Base-by-base conservation (phyloP, 2,329 filamentous ascomycete genomes). In the Fusarium globosum region DNA sequence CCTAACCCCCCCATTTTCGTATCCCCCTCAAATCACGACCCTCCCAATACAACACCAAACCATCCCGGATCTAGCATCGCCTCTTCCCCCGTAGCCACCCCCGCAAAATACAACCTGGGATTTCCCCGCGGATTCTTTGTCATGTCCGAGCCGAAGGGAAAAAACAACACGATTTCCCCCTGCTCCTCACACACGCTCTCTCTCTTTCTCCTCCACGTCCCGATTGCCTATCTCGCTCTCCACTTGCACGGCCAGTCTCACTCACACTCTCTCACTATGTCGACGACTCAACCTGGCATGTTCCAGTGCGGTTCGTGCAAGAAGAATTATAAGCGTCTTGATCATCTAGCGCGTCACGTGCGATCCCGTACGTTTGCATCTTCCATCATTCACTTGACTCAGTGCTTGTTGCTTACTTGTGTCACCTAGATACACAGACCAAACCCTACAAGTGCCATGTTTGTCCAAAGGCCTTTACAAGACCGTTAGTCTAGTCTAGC, bases 301-400 rank as follows among this genome's bases (percentile, higher is more conserved):
- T 79, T 79, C 65, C 78, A 80, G 42, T 80, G 79, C 33, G 78
- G 75, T 21, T 72, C 68, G 7, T 79, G 78, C 39, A 72, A 79
- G 30, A 75, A 72, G 39, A 69, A 71, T 12, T 81, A 79, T 52
- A 79, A 73, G 45, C 75, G 80, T 10, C 57, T 79, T 46, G 80
- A 81, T 51, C 80, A 81, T 70, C 72, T 81, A 14, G 75, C 77
- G 16, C 79, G 80, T 35, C 80, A 81, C 69, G 75, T 81, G 26
- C 76, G 79, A n/a, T 80, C 80, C 15, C 80, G 80, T 82, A 73
- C 45, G 77, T 65, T 4, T 20, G 42, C n/a, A 13, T 23, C 26
- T 15, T 8, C 15, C 61, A 23, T 16, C 26, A 21, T 18, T 8
- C 16, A 39, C 35, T 48, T 20, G 20, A 35, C 15, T 8, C 21